Percentiles rank a stretch among this genome's conserved stretches.
phyloP scores from a whole-genome alignment of 1,139 yeast species.

The Suhomyces wounanorum region DNA sequence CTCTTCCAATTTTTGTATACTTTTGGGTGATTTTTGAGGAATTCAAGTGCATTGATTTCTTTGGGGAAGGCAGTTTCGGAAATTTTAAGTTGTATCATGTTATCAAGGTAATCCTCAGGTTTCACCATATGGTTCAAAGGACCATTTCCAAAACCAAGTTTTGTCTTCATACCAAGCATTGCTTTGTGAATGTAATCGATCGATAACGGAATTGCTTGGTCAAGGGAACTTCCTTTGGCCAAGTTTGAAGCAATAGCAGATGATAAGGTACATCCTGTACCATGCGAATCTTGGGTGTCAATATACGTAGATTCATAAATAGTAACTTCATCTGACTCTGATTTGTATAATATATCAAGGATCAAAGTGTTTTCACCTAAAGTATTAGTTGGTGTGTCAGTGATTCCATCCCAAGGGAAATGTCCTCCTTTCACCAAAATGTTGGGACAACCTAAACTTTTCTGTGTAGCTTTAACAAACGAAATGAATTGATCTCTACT shows the following conservation, averaged over 20 bases:
- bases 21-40: slow-evolving; percentile 56
- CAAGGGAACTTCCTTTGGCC: slow-evolving; percentile 52
- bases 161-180: slow-evolving; percentile 37
- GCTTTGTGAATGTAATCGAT: slow-evolving; percentile 70
- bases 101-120: slow-evolving; percentile 20
- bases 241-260: slow-evolving; percentile 78
- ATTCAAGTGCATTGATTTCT: slow-evolving; percentile 33
- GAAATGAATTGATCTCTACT: slow-evolving; percentile 37
- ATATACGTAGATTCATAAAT: slow-evolving; percentile 54
- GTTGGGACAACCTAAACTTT: slow-evolving; percentile 47
- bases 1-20: slow-evolving; percentile 57
- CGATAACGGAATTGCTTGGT: slow-evolving; percentile 54
- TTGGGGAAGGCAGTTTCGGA: slow-evolving; percentile 1
- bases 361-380: slow-evolving; percentile 31
- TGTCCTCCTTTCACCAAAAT: slow-evolving; percentile 86
- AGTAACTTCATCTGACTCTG: slow-evolving; percentile 35
- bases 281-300: slow-evolving; percentile 66
- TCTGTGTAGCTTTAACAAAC: slow-evolving; percentile 48
- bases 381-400: slow-evolving; percentile 18
- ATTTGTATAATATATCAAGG: slow-evolving; percentile 63
- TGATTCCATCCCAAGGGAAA: slow-evolving; percentile 47
- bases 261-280: slow-evolving; percentile 89
- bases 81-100: slow-evolving; percentile 6
- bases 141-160: slow-evolving; percentile 65
- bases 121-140: slow-evolving; percentile 63